Evolutionary conservation across 257 asterid species (phyloP).

Genomic region (Lycium barbarum): DNA sequence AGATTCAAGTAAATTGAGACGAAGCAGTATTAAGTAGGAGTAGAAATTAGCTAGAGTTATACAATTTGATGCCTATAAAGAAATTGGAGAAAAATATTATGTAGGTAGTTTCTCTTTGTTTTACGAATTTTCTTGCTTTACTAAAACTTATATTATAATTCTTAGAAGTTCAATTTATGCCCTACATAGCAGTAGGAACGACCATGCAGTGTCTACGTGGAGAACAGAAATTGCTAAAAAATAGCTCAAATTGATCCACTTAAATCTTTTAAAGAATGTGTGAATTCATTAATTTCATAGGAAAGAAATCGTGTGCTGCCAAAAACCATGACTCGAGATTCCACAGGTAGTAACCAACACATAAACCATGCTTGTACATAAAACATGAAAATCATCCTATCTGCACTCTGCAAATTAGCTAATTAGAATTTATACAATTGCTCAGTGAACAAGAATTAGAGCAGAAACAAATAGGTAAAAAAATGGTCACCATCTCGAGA

Average conservation of each 20-base stretch:
- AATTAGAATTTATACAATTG: background rate
- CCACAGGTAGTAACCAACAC: background rate
- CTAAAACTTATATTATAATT: background rate
- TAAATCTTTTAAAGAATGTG: background rate
- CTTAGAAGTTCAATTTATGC: background rate
- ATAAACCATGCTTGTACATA: background rate
- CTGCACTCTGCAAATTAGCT: background rate
- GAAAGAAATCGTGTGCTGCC: background rate
- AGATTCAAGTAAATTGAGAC: too few relatives aligned
- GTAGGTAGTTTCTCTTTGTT: too few relatives aligned
- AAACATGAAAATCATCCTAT: background rate
- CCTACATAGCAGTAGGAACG: constrained; percentile 1
- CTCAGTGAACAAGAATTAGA: constrained; percentile 10
- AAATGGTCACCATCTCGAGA: background rate
- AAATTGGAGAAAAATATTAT: too few relatives aligned
- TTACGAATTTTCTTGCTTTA: too few relatives aligned
- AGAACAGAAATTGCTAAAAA: background rate
- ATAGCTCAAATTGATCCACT: background rate
- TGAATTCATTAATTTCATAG: background rate
- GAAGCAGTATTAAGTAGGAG: too few relatives aligned
- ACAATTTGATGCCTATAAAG: too few relatives aligned
- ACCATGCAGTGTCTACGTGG: background rate
- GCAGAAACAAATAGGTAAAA: background rate
- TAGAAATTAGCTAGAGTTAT: too few relatives aligned
- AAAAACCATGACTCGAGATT: constrained; percentile 4